phyloP scores from a whole-genome alignment of 805 yeast genomes.

The Yarrowia osloensis region DNA sequence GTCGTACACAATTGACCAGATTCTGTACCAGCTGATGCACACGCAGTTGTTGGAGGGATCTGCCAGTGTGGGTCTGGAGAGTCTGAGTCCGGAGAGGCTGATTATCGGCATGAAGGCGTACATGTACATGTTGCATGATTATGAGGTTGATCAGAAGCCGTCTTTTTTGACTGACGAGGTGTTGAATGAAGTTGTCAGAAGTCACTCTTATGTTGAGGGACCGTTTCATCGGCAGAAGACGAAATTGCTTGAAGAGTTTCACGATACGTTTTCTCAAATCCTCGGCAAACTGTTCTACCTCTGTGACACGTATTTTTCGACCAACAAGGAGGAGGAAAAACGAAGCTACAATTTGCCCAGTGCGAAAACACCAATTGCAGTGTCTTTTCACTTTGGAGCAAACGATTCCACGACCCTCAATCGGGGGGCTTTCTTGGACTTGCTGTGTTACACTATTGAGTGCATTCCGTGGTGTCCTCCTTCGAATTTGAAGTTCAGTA shows the following conservation, averaged over 20 bases:
- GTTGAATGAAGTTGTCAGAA: conserved; percentile 33
- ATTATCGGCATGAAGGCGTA: conserved; percentile 72
- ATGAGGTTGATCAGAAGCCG: conserved; percentile 59
- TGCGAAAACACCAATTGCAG: conserved; percentile 44
- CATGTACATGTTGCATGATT: conserved; percentile 67
- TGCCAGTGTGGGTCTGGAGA: conserved; percentile 53
- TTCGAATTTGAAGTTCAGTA: conserved; percentile 57
- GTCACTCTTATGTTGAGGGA: conserved; percentile 8
- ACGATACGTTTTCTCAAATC: conserved; percentile 68
- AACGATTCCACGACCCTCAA: conserved; percentile 38
- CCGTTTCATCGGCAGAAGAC: conserved; percentile 22
- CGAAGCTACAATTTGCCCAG: conserved; percentile 44
- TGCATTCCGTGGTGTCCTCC: conserved; percentile 70
- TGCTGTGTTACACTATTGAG: conserved; percentile 70
- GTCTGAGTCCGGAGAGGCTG: conserved; percentile 66
- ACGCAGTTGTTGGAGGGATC: conserved; percentile 46
- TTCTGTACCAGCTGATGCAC: conserved; percentile 64
- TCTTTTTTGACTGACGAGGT: conserved; percentile 67
- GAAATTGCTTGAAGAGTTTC: conserved; percentile 44
- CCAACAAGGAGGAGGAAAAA: conserved; percentile 41
- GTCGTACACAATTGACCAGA: conserved; percentile 76
- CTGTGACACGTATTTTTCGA: conserved; percentile 57
- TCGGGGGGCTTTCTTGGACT: conserved; percentile 51
- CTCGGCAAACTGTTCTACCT: conserved; percentile 58
- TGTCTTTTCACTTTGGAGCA: conserved; percentile 45